phyloP scores from a whole-genome alignment of 805 yeast genomes.

The Wickerhamiella sergipiensis region DNA sequence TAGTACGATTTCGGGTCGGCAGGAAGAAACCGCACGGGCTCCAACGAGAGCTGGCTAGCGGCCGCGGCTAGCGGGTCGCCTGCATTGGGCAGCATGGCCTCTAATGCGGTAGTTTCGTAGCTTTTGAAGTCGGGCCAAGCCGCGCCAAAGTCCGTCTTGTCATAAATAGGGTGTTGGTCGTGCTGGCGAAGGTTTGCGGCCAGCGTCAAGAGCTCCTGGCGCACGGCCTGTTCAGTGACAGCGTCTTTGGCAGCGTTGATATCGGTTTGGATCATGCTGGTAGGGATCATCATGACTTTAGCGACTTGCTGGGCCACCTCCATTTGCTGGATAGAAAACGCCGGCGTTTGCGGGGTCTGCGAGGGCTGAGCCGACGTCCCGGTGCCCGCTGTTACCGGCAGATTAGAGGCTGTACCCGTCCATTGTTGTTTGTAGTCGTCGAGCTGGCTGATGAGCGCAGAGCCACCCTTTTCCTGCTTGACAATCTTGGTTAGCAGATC shows the following conservation, averaged over 20 bases:
- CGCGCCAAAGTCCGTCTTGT: conserved; percentile 27
- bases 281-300: conserved; percentile 37
- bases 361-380: conserved; percentile 1
- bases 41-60: background rate
- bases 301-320: conserved; percentile 37
- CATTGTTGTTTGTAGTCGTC: conserved; percentile 10
- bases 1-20: conserved; percentile 29
- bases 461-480: conserved; percentile 10
- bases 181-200: conserved; percentile 19
- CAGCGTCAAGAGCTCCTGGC: conserved; percentile 22
- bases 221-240: conserved; percentile 26
- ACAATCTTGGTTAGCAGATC: conserved; percentile 17
- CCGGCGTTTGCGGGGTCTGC: conserved; percentile 26
- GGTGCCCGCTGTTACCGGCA: background rate
- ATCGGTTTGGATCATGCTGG: conserved; percentile 40
- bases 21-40: conserved; percentile 27
- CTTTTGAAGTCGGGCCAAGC: conserved; percentile 32
- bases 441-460: conserved; percentile 17
- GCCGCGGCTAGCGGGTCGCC: background rate
- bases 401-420: background rate
- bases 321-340: conserved; percentile 43
- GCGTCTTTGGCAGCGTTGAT: conserved; percentile 30
- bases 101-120: conserved; percentile 24
- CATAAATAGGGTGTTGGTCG: conserved; percentile 22
- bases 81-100: background rate